Conservation (phyloP, 2,329 filamentous ascomycete genomes). For the Davidsoniella virescens region DNA sequence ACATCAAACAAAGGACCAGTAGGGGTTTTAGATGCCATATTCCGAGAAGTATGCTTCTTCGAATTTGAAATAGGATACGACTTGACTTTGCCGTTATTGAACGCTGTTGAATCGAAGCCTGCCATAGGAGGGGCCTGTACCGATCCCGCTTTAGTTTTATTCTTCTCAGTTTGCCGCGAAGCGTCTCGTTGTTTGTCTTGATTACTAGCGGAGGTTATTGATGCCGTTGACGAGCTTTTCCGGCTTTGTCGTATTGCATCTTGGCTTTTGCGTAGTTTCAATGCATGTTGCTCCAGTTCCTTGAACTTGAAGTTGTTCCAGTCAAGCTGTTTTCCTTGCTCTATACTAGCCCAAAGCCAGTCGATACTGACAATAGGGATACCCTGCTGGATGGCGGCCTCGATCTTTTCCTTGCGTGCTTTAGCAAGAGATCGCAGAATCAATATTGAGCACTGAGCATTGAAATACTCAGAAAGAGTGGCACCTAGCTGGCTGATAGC, state of each 20-base stretch:
- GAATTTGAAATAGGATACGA: neutral
- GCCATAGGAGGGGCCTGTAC: neutral
- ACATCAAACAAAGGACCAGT: neutral
- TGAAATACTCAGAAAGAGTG: constrained; percentile 63
- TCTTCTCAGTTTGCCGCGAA: too few relatives aligned
- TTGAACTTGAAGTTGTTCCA: constrained; percentile 1
- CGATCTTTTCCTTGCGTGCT: constrained; percentile 59
- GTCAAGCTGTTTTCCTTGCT: constrained; percentile 20
- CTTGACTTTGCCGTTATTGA: neutral
- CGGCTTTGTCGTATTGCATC: neutral
- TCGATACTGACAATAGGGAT: constrained; percentile 67
- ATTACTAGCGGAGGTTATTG: too few relatives aligned
- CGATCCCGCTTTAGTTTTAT: too few relatives aligned
- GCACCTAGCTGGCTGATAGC: constrained; percentile 62
- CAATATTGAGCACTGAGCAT: constrained; percentile 54
- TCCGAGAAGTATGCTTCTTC: neutral
- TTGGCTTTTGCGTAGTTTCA: constrained; percentile 15
- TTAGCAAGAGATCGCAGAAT: constrained; percentile 46
- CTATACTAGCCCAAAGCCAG: constrained; percentile 75
- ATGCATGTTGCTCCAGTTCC: constrained; percentile 13
- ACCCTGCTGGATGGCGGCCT: constrained; percentile 55
- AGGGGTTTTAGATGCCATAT: neutral
- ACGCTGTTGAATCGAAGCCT: neutral
- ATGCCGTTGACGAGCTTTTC: too few relatives aligned
- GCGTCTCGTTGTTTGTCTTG: too few relatives aligned